These are phyloP conservation scores for Erythrobasidium hasegawianum DNA, from an alignment of 1,284 basidiomycete species.

Conservation along the genomic window DNA sequence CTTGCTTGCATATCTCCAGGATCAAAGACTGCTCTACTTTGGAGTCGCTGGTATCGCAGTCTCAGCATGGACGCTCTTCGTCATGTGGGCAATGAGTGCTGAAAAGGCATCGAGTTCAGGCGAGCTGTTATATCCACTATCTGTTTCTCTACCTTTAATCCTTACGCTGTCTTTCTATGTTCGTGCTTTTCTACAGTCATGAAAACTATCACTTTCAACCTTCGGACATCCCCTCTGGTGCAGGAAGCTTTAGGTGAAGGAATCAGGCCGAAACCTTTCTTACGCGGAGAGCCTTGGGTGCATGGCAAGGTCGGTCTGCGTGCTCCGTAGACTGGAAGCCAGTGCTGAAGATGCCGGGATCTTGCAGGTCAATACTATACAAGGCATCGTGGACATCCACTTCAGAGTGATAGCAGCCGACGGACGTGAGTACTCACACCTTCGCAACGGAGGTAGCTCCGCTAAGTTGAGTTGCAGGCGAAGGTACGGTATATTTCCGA, in stretches of 20 bases:
- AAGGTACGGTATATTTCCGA: slow-evolving; percentile 72
- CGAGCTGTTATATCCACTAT: neutral
- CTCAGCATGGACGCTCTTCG: slow-evolving; percentile 63
- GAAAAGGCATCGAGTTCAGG: slow-evolving; percentile 66
- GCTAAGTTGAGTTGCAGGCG: slow-evolving; percentile 51
- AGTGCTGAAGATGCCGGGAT: neutral
- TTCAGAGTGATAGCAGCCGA: slow-evolving; percentile 68
- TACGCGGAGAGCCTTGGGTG: slow-evolving; percentile 65
- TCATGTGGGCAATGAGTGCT: slow-evolving; percentile 66
- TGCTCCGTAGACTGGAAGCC: neutral
- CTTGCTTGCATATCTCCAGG: no score
- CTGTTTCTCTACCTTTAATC: neutral
- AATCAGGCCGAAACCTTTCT: slow-evolving; percentile 65
- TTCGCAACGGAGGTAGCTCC: neutral
- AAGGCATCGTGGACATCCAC: slow-evolving; percentile 70
- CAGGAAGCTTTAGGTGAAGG: slow-evolving; percentile 60
- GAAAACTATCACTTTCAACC: slow-evolving; percentile 60
- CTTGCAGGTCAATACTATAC: slow-evolving; percentile 63
- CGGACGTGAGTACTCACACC: slow-evolving; percentile 50
- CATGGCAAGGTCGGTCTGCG: slow-evolving; percentile 61
- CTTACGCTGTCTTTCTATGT: neutral
- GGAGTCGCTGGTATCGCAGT: slow-evolving; percentile 56
- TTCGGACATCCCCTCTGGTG: slow-evolving; percentile 57
- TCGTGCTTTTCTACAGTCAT: slow-evolving; percentile 50
- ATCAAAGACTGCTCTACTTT: slow-evolving; percentile 37